phyloP scores from a whole-genome alignment of 164 flowering plant species.

The Berberis thunbergii region DNA sequence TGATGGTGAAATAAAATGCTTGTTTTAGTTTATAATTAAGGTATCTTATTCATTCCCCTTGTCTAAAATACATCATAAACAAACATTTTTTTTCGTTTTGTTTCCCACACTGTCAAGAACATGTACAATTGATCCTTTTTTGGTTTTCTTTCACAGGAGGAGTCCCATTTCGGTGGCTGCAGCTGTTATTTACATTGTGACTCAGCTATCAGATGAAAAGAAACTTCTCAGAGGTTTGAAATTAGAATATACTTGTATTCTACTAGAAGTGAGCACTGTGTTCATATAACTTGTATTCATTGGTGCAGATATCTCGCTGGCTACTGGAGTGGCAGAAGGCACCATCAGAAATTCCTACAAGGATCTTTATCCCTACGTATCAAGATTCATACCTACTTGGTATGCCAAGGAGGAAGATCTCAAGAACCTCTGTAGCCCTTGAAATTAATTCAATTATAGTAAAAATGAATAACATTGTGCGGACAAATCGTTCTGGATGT shows the following conservation, averaged over 20 bases:
- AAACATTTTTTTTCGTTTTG: no score
- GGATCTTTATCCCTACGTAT: not conserved
- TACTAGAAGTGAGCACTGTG: not conserved
- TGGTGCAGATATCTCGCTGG: not conserved
- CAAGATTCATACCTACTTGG: slow-evolving; percentile 1
- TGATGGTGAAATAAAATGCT: no score
- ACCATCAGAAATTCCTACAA: not conserved
- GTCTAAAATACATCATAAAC: no score
- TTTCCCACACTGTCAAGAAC: no score
- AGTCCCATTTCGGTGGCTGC: slow-evolving; percentile 35
- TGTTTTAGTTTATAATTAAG: no score
- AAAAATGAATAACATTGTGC: no score
- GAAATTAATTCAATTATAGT: no score
- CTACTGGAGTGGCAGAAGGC: slow-evolving; percentile 1
- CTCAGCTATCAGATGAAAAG: slow-evolving; percentile 32
- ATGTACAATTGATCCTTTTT: no score
- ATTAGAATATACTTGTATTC: not conserved
- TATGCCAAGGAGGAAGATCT: not conserved
- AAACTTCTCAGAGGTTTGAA: slow-evolving; percentile 25
- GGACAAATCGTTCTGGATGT: no score
- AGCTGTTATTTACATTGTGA: slow-evolving; percentile 37
- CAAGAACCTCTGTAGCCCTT: no score
- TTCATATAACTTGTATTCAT: not conserved
- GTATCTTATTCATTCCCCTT: no score
- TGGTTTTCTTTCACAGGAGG: slow-evolving; percentile 22